Percentiles rank a stretch among this genome's conserved stretches.
phyloP scores from a whole-genome alignment of 768 basidiomycete genomes.

The Piloderma croceum region DNA sequence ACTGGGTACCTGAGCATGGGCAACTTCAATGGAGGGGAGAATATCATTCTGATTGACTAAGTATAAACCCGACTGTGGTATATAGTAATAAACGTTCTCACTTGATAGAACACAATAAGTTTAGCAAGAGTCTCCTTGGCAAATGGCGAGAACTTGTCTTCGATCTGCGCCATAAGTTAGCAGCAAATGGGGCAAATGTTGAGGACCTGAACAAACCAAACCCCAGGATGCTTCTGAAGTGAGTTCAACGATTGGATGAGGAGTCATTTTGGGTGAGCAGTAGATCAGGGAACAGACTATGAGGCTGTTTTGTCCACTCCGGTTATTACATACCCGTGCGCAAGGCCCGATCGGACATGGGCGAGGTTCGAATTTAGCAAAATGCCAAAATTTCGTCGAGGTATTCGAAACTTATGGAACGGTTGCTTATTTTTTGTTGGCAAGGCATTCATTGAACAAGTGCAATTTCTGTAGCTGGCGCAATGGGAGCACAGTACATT shows the following conservation, averaged over 20 bases:
- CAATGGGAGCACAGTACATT: too few relatives aligned
- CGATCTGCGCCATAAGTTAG: constrained; percentile 48
- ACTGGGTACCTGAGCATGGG: constrained; percentile 74
- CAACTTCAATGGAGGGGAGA: constrained; percentile 69
- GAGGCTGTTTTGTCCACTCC: too few relatives aligned
- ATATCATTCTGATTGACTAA: constrained; percentile 77
- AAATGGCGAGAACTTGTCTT: constrained; percentile 88
- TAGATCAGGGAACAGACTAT: not conserved
- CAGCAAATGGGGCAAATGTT: not conserved
- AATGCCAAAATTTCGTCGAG: too few relatives aligned
- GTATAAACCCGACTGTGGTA: not conserved
- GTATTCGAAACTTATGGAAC: too few relatives aligned
- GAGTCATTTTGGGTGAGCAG: constrained; percentile 36
- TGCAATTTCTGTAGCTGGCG: too few relatives aligned
- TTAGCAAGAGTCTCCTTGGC: constrained; percentile 84
- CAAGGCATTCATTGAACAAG: too few relatives aligned
- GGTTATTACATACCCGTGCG: too few relatives aligned
- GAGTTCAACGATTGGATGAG: constrained; percentile 69
- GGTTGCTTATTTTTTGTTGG: too few relatives aligned
- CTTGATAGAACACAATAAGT: constrained; percentile 81
- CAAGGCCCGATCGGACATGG: too few relatives aligned
- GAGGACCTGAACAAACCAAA: constrained; percentile 46
- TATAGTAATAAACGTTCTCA: constrained; percentile 24
- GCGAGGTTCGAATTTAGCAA: too few relatives aligned
- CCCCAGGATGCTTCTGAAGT: constrained; percentile 87